Conservation (phyloP, 352 stramenopile genomes). For the Phytopythium vexans region DNA sequence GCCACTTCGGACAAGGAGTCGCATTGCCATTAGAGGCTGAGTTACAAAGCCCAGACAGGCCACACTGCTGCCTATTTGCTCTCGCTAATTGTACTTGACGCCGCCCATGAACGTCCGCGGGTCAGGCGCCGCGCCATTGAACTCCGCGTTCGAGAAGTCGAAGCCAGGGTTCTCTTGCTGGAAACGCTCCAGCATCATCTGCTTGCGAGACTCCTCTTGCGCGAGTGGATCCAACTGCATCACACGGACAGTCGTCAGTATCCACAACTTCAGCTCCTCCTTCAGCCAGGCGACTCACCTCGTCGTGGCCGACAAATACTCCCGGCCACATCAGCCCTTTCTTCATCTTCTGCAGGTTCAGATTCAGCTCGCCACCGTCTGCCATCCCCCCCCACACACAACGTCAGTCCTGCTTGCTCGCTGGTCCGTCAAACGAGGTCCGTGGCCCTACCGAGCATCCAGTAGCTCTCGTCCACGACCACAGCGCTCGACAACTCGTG, state of each 20-base stretch:
- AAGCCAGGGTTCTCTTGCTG: conserved; percentile 98
- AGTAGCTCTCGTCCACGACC: conserved; percentile 94
- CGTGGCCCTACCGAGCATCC: conserved; percentile 84
- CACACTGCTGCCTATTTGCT: background rate
- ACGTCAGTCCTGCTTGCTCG: background rate
- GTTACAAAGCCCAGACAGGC: conserved; percentile 1
- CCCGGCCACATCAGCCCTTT: conserved; percentile 93
- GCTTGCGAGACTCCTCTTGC: conserved; percentile 92
- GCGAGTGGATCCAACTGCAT: conserved; percentile 86
- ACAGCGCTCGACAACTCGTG: conserved; percentile 92
- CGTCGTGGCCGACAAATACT: conserved; percentile 85
- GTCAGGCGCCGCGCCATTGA: conserved; percentile 95
- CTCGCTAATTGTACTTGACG: conserved; percentile 74
- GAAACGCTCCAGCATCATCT: conserved; percentile 98
- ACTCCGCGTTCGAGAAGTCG: conserved; percentile 97
- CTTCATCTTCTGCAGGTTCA: conserved; percentile 95
- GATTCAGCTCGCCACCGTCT: conserved; percentile 88
- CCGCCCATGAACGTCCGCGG: conserved; percentile 97
- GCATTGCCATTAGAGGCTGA: background rate
- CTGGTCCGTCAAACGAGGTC: background rate
- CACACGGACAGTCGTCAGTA: background rate
- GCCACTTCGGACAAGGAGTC: no score
- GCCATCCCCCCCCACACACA: background rate
- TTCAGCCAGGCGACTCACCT: conserved; percentile 27
- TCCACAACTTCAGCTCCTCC: background rate